A percentile compares a stretch with the other conserved stretches of the same genome.
phyloP scores from a whole-genome alignment of 2,329 filamentous ascomycete species.

The Fusarium liriodendri region DNA sequence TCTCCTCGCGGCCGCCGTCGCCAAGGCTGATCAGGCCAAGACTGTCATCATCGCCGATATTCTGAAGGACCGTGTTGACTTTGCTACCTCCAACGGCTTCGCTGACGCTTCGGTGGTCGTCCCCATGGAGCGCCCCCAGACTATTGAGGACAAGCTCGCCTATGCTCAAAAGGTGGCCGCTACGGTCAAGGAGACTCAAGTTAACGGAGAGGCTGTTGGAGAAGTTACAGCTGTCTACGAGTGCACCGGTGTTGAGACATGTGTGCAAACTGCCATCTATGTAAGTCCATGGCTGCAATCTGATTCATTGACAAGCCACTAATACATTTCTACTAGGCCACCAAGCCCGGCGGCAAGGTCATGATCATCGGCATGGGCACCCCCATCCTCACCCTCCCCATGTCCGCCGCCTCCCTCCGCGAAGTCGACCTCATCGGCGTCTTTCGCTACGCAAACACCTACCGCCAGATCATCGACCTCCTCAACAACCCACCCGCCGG shows the following conservation, averaged over 20 bases:
- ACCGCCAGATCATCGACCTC: conserved; percentile 66
- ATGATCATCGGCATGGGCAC: conserved; percentile 80
- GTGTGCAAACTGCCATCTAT: conserved; percentile 80
- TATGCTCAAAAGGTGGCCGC: conserved; percentile 63
- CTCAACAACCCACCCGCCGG: conserved; percentile 59
- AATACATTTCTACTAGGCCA: conserved; percentile 53
- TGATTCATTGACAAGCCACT: not conserved
- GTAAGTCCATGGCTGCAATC: conserved; percentile 49
- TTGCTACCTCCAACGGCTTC: conserved; percentile 66
- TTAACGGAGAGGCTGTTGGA: conserved; percentile 61
- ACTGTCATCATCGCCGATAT: conserved; percentile 67
- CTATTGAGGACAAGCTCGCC: conserved; percentile 63
- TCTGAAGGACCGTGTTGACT: conserved; percentile 66
- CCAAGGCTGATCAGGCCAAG: conserved; percentile 57
- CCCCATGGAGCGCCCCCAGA: conserved; percentile 59
- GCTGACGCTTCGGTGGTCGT: conserved; percentile 65
- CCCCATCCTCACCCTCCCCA: conserved; percentile 75
- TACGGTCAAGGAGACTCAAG: conserved; percentile 51
- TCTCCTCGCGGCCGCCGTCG: conserved; percentile 69
- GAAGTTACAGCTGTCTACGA: conserved; percentile 79
- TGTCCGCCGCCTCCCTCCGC: conserved; percentile 74
- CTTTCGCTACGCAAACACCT: conserved; percentile 82
- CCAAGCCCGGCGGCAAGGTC: conserved; percentile 75
- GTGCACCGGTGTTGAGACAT: conserved; percentile 82
- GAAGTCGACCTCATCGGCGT: conserved; percentile 79